Evolutionary conservation across 2,329 filamentous ascomycete genomes (phyloP).

Genomic region (Scortechinia acanthostroma): DNA sequence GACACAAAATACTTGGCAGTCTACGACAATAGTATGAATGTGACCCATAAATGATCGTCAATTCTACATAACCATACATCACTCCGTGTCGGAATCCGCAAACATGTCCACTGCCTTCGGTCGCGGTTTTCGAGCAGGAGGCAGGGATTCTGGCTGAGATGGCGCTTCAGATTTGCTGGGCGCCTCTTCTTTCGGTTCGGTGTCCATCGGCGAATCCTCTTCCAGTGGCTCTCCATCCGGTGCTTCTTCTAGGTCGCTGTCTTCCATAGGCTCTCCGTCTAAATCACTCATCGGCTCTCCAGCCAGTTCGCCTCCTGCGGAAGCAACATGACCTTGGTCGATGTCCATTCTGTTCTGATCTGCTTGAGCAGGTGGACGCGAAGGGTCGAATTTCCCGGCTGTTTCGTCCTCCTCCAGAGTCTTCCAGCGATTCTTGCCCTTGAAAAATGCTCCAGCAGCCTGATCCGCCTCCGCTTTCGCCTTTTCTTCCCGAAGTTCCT

Average conservation of each 20-base stretch:
- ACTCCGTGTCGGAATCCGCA: background rate
- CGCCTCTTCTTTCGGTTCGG: background rate
- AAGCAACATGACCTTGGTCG: background rate
- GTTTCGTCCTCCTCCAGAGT: constrained; percentile 30
- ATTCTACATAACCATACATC: background rate
- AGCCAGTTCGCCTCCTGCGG: constrained; percentile 7
- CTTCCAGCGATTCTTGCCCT: constrained; percentile 33
- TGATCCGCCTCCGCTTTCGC: constrained; percentile 27
- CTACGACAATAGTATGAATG: background rate
- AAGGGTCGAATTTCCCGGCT: constrained; percentile 6
- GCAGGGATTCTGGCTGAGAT: background rate
- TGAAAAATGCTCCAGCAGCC: constrained; percentile 19
- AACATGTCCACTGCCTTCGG: constrained; percentile 1
- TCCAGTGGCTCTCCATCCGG: background rate
- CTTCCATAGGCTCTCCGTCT: constrained; percentile 17
- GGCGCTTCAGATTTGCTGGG: background rate
- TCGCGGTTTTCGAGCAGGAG: background rate
- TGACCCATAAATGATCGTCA: background rate
- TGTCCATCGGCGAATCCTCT: background rate
- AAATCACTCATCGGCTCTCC: constrained; percentile 12
- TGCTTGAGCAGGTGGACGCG: background rate
- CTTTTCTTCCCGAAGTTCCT: constrained; percentile 18
- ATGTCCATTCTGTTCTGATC: background rate
- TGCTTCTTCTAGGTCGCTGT: constrained; percentile 11
- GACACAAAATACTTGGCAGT: background rate